These are phyloP conservation scores for Pseudopithomyces chartarum DNA, from an alignment of 2,329 filamentous ascomycete genomes.

Conservation along the genomic window DNA sequence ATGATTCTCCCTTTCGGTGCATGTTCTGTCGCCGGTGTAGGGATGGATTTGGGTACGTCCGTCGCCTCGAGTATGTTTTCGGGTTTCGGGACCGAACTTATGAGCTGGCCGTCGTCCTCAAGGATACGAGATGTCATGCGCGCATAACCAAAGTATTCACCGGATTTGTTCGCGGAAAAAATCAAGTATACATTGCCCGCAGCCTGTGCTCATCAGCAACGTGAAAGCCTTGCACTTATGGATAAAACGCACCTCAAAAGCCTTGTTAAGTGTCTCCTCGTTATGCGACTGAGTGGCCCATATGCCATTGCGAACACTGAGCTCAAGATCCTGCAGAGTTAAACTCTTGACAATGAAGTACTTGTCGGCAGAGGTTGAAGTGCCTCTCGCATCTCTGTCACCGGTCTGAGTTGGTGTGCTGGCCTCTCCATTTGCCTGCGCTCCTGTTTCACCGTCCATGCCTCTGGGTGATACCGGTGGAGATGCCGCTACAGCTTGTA, in stretches of 20 bases:
- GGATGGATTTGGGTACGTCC: constrained; percentile 78
- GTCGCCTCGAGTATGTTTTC: constrained; percentile 60
- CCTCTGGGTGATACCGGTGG: constrained; percentile 32
- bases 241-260: constrained; percentile 69
- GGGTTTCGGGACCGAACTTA: constrained; percentile 63
- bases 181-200: constrained; percentile 87
- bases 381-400: constrained; percentile 15
- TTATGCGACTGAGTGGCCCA: constrained; percentile 98
- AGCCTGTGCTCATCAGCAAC: constrained; percentile 55
- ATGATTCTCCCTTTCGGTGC: constrained; percentile 86
- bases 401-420: constrained; percentile 16
- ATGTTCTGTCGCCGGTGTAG: constrained; percentile 76
- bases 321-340: constrained; percentile 85
- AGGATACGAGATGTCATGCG: constrained; percentile 86
- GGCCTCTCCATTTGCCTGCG: constrained; percentile 17
- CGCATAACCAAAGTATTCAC: constrained; percentile 95
- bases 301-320: constrained; percentile 83
- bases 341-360: constrained; percentile 95
- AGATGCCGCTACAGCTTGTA: constrained; percentile 27
- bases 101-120: constrained; percentile 63
- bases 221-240: not conserved
- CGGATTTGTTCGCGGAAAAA: constrained; percentile 96
- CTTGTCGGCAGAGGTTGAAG: constrained; percentile 64
- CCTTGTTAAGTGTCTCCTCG: constrained; percentile 79
- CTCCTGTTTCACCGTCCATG: constrained; percentile 13